Percentiles rank a stretch among this genome's conserved stretches.
These are phyloP conservation scores for Mortierella sp. DNA, from an alignment of 371 early-diverging fungal species.

Conservation along the genomic window DNA sequence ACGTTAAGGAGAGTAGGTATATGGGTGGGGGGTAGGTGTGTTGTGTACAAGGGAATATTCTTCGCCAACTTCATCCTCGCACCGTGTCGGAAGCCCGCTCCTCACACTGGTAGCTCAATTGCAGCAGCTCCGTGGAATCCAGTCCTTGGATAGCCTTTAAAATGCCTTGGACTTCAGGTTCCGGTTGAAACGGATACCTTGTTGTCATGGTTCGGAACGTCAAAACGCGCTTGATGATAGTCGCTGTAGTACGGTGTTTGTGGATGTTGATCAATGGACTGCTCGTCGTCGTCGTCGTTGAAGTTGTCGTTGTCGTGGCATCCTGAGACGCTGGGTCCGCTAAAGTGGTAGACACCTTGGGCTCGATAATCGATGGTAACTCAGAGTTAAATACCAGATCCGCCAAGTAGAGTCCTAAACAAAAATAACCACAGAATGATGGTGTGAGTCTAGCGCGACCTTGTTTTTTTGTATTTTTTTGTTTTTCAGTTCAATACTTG, in stretches of 20 bases:
- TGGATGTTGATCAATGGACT: conserved; percentile 66
- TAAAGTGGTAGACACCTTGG: neutral
- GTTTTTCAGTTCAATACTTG: no score
- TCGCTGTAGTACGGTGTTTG: conserved; percentile 72
- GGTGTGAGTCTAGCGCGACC: no score
- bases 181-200: conserved; percentile 64
- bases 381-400: conserved; percentile 76
- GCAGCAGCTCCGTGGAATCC: conserved; percentile 14
- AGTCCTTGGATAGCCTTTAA: conserved; percentile 26
- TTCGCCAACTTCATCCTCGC: no score
- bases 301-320: neutral
- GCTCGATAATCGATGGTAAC: conserved; percentile 63
- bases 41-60: no score
- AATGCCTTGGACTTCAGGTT: conserved; percentile 53
- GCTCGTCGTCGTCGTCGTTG: neutral
- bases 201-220: conserved; percentile 66
- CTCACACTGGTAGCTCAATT: conserved; percentile 28
- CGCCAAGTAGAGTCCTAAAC: conserved; percentile 67
- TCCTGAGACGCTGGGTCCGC: neutral
- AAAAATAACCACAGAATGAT: neutral
- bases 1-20: no score
- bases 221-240: conserved; percentile 70
- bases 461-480: no score
- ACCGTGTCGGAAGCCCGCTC: conserved; percentile 5
- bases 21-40: no score